Percentiles rank a stretch among this genome's conserved stretches.
These are phyloP conservation scores for Pyrenophora tritici-repentis DNA, from an alignment of 2,329 filamentous ascomycete genomes.

Conservation along the genomic window DNA sequence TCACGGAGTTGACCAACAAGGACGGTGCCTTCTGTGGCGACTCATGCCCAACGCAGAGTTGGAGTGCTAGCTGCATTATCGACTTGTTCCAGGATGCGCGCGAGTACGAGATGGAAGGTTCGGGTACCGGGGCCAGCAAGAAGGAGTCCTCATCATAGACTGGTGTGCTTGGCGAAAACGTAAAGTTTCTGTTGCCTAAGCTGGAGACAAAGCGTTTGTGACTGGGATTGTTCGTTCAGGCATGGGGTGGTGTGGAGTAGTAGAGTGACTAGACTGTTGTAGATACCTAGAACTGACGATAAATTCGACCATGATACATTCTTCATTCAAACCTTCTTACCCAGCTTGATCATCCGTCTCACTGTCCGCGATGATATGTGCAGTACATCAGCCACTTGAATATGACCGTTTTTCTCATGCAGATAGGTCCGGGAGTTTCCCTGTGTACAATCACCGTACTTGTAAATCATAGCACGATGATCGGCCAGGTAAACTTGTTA, in stretches of 20 bases:
- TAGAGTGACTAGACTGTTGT: neutral
- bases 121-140: neutral
- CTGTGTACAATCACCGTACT: no score
- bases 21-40: slow-evolving; percentile 81
- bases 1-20: slow-evolving; percentile 93
- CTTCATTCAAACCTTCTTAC: no score
- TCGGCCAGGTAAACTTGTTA: no score
- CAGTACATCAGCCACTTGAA: no score
- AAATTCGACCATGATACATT: no score
- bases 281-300: neutral
- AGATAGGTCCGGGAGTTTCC: no score
- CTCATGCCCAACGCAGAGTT: slow-evolving; percentile 95
- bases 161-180: slow-evolving; percentile 1
- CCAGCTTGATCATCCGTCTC: no score
- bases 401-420: no score
- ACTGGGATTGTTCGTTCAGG: no score
- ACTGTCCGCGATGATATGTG: no score
- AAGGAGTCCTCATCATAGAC: neutral
- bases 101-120: slow-evolving; percentile 33
- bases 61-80: slow-evolving; percentile 92
- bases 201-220: neutral
- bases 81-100: slow-evolving; percentile 92
- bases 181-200: neutral
- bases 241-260: neutral
- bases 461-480: no score